Evolutionary conservation across 306 rosid species (phyloP), one percentile per base, ranked within the genome.

Genomic region (Castanospermum australe): DNA sequence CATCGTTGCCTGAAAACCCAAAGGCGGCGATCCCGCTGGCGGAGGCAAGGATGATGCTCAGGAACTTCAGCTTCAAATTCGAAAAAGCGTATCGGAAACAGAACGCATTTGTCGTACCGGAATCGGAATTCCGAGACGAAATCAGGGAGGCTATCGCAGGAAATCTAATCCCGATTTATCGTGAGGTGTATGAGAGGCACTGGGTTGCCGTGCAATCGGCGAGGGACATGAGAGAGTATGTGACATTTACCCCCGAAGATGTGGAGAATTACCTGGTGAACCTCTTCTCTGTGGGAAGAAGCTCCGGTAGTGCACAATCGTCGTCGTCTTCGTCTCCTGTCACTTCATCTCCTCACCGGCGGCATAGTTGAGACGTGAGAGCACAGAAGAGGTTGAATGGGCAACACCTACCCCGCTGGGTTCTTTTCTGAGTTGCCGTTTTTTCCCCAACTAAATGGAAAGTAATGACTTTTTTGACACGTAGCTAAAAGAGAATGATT

Each of bases 1-100:
- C 88, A 1, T 73, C 96, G 3, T 45, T 93, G 62, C 92, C 93
- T 14, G 85, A 83, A 33, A 86, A 87, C 86, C 87, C 84, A 6
- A 36, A 35, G 13, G 83, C 73, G 1, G 78, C 0, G 71, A 61
- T 89, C 4, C 60, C 79, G 2, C 67, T 56, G 4, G 86, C 73
- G 20, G 88, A 90, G 73, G 92, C 89, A 1, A 90, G 86, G 32
- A 66, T 10, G 45, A 65, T 87, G 13, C 85, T 93, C 47, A 57
- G 57, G 42, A 80, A 87, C n/a, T 93, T 93, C 85, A 93, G 86
- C 51, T 28, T 36, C 12, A 63, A 59, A 15, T 89, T 93, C 51
- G 87, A 89, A 51, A 85, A 85, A 60, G 84, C 96, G 0, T 71
- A 32, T 14, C 59, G 78, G 75, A 89, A 85, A 65, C 97, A 94